Percentiles rank a stretch among this genome's conserved stretches.
These are phyloP conservation scores for Chaetoceros tenuissimus DNA, from an alignment of 108 stramenopile genomes.

Conservation along the genomic window DNA sequence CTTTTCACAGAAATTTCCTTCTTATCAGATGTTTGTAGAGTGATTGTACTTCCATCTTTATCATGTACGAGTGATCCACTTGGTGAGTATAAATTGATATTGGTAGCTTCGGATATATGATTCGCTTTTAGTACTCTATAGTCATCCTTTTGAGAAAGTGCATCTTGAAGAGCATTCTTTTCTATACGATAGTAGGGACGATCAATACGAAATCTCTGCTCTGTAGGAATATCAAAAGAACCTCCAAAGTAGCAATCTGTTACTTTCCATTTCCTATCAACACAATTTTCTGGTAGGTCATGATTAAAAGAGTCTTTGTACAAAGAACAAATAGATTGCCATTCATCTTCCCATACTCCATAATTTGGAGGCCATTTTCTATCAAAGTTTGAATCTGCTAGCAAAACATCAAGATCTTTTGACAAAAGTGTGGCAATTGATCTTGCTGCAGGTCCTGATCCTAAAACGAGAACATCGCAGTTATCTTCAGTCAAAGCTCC, in stretches of 20 bases:
- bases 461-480: slow-evolving; percentile 76
- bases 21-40: slow-evolving; percentile 37
- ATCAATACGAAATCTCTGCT: slow-evolving; percentile 58
- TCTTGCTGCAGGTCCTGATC: slow-evolving; percentile 67
- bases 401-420: slow-evolving; percentile 48
- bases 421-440: slow-evolving; percentile 68
- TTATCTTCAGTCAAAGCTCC: no score
- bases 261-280: slow-evolving; percentile 69
- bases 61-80: slow-evolving; percentile 58
- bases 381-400: slow-evolving; percentile 78
- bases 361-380: slow-evolving; percentile 81
- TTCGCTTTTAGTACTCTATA: slow-evolving; percentile 54
- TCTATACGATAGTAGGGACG: slow-evolving; percentile 82
- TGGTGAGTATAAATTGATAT: slow-evolving; percentile 71
- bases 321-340: slow-evolving; percentile 52
- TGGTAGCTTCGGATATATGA: slow-evolving; percentile 55
- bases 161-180: slow-evolving; percentile 44
- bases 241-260: slow-evolving; percentile 95
- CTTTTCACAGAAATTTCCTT: slow-evolving; percentile 50
- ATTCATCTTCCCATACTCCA: slow-evolving; percentile 94
- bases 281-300: slow-evolving; percentile 17
- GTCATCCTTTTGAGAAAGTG: slow-evolving; percentile 30
- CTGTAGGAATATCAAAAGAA: slow-evolving; percentile 70
- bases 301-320: slow-evolving; percentile 15
- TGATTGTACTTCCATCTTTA: slow-evolving; percentile 45